Evolutionary conservation across 805 yeast species (phyloP), one percentile per base, ranked within the genome.

Genomic region (Nakazawaea anatomiae): DNA sequence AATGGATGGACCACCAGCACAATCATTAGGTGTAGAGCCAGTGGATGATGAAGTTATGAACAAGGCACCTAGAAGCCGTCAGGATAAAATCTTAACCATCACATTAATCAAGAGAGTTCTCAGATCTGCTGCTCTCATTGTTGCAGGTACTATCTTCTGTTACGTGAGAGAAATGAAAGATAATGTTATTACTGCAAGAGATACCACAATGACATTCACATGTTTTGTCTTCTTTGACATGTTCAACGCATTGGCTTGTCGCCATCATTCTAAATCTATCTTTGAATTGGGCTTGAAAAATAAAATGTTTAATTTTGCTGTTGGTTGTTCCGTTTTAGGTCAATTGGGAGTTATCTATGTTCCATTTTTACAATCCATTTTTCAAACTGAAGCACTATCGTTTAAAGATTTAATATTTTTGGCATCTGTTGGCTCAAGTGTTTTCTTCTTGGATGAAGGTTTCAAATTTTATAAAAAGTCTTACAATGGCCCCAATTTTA

Each of bases 1-100:
- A 52, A 92, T 92, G 99, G 99, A 92, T 71, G 99, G 99, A 1
- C 99, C 99, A 9, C 99, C 99, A 4, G 98, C 98, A 1, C 99
- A 92, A 71, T 87, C 96, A 0, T 73, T 92, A 42, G 99, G 99
- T 53, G 98, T 94, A 34, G 99, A 92, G 69, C 96, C 97, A 1
- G 98, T 92, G 11, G 98, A 92, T 63, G 90, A 87, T 55, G 96
- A 87, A 65, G 96, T 92, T 39, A 91, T 92, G 97, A 82, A 79
- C 55, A 87, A 86, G 64, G 97, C 98, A n/a, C 99, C 99, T 49
- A 83, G 99, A 69, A 77, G 82, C 48, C 83, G 97, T 64, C 75
- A 80, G 51, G 98, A 92, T 55, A 84, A 84, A 61, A 94, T 94
- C 52, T 71, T 94, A 58, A 89, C 97, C 1, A 62, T 65, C 11